phyloP scores from a whole-genome alignment of 192 early-diverging fungal species.

The Martensiomyces pterosporus region DNA sequence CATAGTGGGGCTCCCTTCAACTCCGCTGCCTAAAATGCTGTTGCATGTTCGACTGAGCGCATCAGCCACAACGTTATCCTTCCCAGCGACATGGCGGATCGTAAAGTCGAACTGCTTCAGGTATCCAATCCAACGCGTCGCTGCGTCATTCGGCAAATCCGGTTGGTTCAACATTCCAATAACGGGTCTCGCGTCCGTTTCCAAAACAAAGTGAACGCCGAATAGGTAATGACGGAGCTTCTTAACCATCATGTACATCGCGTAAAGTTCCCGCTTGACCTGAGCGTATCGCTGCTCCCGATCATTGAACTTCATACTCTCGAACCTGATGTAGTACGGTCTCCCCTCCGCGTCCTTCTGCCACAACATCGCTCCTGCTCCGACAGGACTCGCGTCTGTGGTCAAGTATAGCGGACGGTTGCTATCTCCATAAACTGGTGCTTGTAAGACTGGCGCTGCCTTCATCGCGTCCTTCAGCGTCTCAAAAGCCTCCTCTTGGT shows the following conservation, averaged over 20 bases:
- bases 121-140: not conserved
- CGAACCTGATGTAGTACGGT: not conserved
- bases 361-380: slow-evolving; percentile 3
- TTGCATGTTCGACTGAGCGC: not conserved
- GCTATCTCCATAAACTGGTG: not conserved
- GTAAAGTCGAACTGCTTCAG: not conserved
- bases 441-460: slow-evolving; percentile 3
- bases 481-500: slow-evolving; percentile 1
- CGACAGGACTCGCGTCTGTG: slow-evolving; percentile 10
- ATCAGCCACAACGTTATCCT: slow-evolving; percentile 3
- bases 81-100: slow-evolving; percentile 1
- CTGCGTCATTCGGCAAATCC: slow-evolving; percentile 2
- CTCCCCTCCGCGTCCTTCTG: not conserved
- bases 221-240: slow-evolving; percentile 3
- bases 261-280: slow-evolving; percentile 8
- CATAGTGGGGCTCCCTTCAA: not conserved
- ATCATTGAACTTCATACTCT: slow-evolving; percentile 4
- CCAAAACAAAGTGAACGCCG: not conserved
- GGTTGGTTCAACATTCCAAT: slow-evolving; percentile 7
- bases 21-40: not conserved
- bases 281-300: slow-evolving; percentile 3
- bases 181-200: not conserved
- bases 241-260: slow-evolving; percentile 1
- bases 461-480: not conserved
- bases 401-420: slow-evolving; percentile 1